These are phyloP conservation scores for Aspergillus jensenii DNA, from an alignment of 2,329 filamentous ascomycete species.

Conservation along the genomic window DNA sequence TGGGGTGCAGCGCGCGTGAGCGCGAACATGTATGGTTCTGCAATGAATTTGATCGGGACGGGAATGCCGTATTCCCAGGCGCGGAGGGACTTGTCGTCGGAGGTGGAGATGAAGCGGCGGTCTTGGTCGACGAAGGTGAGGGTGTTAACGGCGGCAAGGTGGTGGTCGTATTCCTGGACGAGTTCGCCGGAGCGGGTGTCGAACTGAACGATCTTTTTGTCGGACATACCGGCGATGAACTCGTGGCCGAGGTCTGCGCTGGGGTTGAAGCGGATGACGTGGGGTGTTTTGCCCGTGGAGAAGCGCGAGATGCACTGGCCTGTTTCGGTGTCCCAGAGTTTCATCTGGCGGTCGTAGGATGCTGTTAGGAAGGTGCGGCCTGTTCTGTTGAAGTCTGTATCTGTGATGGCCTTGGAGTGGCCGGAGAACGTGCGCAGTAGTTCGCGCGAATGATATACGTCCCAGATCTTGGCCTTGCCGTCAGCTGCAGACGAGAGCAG, in stretches of 20 bases:
- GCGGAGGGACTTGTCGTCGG: conserved; percentile 91
- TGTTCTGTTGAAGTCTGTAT: conserved; percentile 79
- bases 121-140: conserved; percentile 95
- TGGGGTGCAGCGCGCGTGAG: conserved; percentile 84
- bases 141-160: conserved; percentile 96
- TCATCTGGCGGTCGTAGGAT: conserved; percentile 93
- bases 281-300: conserved; percentile 90
- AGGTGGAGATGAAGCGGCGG: conserved; percentile 95
- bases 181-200: conserved; percentile 80
- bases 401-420: conserved; percentile 85
- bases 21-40: conserved; percentile 96
- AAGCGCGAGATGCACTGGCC: conserved; percentile 85
- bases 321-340: conserved; percentile 97
- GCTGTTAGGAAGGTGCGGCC: conserved; percentile 87
- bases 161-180: conserved; percentile 97
- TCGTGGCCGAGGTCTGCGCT: conserved; percentile 74
- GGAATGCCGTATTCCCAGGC: conserved; percentile 99
- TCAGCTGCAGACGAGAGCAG: conserved; percentile 89
- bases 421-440: conserved; percentile 88
- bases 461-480: conserved; percentile 88
- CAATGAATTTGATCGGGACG: conserved; percentile 97
- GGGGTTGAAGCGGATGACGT: conserved; percentile 92
- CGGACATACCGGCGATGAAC: conserved; percentile 94
- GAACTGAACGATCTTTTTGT: conserved; percentile 98
- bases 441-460: conserved; percentile 86